Evolutionary conservation across 257 asterid species (phyloP).

Genomic region (Salvia splendens): DNA sequence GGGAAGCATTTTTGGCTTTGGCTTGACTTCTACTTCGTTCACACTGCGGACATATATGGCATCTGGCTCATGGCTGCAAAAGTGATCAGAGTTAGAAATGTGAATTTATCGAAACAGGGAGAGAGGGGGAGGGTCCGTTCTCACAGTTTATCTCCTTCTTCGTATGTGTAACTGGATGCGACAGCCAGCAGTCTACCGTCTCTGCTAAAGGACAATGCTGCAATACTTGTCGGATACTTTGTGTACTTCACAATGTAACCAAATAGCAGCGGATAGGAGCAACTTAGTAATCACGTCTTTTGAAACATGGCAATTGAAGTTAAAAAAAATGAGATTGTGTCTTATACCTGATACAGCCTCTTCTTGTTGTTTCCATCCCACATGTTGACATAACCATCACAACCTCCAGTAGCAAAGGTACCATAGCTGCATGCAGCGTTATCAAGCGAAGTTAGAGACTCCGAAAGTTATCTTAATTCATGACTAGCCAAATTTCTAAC

Average conservation of each 20-base stretch:
- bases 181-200: conserved; percentile 85
- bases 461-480: not conserved
- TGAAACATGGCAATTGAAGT: conserved; percentile 3
- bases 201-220: conserved; percentile 88
- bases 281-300: conserved; percentile 16
- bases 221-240: conserved; percentile 81
- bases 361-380: conserved; percentile 99
- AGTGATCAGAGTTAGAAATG: not conserved
- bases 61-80: conserved; percentile 88
- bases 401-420: conserved; percentile 90
- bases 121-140: conserved; percentile 30
- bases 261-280: conserved; percentile 18
- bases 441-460: not conserved
- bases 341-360: conserved; percentile 84
- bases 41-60: conserved; percentile 77
- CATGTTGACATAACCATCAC: conserved; percentile 91
- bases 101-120: not conserved
- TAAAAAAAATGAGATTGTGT: not conserved
- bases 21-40: conserved; percentile 92
- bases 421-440: conserved; percentile 56
- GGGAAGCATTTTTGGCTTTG: conserved; percentile 78
- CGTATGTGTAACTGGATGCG: conserved; percentile 91
- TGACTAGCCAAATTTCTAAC: conserved; percentile 4
- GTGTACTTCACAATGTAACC: conserved; percentile 54
- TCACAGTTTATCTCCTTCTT: conserved; percentile 89